These are phyloP conservation scores for Trichoderma pleuroti DNA, from an alignment of 2,329 filamentous ascomycete species.

Conservation along the genomic window DNA sequence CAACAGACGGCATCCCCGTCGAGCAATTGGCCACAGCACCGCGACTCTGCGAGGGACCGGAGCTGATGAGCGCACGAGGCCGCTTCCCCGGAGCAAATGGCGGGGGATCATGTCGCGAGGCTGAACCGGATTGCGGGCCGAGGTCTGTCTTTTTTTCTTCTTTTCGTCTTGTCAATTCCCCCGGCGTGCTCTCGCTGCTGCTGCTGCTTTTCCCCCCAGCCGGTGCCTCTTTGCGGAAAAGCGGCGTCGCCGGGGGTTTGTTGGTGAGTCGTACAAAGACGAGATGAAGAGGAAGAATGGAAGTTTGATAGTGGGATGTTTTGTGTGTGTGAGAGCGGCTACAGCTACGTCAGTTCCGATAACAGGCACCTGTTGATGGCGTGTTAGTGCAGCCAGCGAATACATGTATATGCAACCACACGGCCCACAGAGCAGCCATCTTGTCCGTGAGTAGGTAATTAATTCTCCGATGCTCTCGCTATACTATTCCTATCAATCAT, in stretches of 20 bases:
- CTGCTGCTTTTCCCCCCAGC: conserved; percentile 12
- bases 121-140: neutral
- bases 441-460: too few species aligned
- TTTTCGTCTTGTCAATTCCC: neutral
- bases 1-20: neutral
- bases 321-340: neutral
- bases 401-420: neutral
- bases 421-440: neutral
- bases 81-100: neutral
- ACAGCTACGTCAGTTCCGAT: conserved; percentile 1
- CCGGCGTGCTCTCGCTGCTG: neutral
- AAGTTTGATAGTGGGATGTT: neutral
- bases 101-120: conserved; percentile 10
- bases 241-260: conserved; percentile 17
- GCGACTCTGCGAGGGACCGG: neutral
- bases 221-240: conserved; percentile 12
- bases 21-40: neutral
- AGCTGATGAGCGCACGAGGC: conserved; percentile 4
- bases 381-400: neutral
- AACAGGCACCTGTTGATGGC: neutral
- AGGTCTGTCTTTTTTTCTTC: neutral
- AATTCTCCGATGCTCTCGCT: neutral
- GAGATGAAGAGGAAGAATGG: neutral
- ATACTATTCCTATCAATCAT: neutral
- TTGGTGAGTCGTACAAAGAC: neutral